Evolutionary conservation across 2,329 filamentous ascomycete genomes (phyloP), one percentile per base, ranked within the genome.

Genomic region (Furcasterigmium furcatum): DNA sequence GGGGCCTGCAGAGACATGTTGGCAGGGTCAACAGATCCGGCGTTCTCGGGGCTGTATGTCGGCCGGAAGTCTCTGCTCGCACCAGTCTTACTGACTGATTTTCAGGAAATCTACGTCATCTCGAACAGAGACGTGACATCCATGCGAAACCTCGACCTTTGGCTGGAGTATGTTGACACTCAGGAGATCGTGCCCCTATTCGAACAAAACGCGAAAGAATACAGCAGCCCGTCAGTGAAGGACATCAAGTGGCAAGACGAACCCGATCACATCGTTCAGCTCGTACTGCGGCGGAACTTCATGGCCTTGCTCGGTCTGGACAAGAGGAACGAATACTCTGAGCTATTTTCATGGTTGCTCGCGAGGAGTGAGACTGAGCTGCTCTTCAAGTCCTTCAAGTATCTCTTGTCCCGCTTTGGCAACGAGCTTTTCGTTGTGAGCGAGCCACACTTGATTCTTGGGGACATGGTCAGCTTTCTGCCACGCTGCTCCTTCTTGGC

Each of bases 21-120:
- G 67, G 67, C 2, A 55, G 61, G 41, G 54, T 71, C n/a, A 57
- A 65, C 32, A 45, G 62, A 27, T 57, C 62, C 32, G 61, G 60
- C n/a, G 58, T 71, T 13, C 40, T 58, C 7, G 64, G 48, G 10
- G 68, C 65, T n/a, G 67, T 68, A 52, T 55, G 63, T 58, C 21
- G 14, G 10, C 22, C n/a, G n/a, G n/a, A n/a, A n/a, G n/a, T n/a
- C n/a, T n/a, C n/a, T n/a, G n/a, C n/a, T n/a, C n/a, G n/a, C n/a
- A n/a, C n/a, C n/a, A n/a, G n/a, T n/a, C n/a, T n/a, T n/a, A n/a
- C n/a, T n/a, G n/a, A n/a, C n/a, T n/a, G n/a, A n/a, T n/a, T n/a
- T n/a, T n/a, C 32, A 69, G 65, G 67, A 71, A 48, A 58, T 71
- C 9, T 71, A 70, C 41, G 60, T 68, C 7, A 70, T 71, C 43